These are phyloP conservation scores for Aspergillus proliferans DNA, from an alignment of 2,329 filamentous ascomycete species.

Conservation along the genomic window DNA sequence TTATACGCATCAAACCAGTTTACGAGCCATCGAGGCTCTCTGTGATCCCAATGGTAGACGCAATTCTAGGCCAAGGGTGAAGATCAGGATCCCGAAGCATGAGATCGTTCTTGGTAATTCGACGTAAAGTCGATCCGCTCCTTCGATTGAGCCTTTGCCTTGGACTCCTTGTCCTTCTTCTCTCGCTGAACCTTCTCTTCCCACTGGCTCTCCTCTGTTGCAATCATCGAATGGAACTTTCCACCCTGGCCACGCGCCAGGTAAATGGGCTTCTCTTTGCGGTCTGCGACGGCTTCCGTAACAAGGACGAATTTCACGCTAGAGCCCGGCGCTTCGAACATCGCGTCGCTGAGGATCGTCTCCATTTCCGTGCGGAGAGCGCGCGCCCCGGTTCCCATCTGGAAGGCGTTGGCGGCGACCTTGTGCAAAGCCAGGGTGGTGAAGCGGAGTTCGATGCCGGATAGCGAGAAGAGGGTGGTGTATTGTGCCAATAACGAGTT, in stretches of 20 bases:
- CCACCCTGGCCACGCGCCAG: slow-evolving; percentile 47
- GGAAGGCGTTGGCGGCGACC: slow-evolving; percentile 64
- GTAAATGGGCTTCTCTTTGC: slow-evolving; percentile 51
- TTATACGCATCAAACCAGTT: not conserved
- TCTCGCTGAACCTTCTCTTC: slow-evolving; percentile 35
- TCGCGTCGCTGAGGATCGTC: slow-evolving; percentile 68
- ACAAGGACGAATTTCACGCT: slow-evolving; percentile 66
- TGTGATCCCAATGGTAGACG: too few species aligned
- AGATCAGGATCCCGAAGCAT: slow-evolving; percentile 22
- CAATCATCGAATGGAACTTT: slow-evolving; percentile 46
- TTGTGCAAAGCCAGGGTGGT: slow-evolving; percentile 74
- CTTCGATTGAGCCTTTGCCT: slow-evolving; percentile 3
- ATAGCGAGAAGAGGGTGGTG: slow-evolving; percentile 77
- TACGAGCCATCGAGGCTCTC: too few species aligned
- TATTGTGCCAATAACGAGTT: slow-evolving; percentile 88
- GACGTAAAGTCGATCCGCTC: slow-evolving; percentile 14
- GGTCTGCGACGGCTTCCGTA: slow-evolving; percentile 61
- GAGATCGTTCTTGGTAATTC: slow-evolving; percentile 42
- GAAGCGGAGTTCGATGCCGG: slow-evolving; percentile 69
- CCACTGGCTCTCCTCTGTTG: slow-evolving; percentile 47
- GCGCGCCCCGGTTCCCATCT: slow-evolving; percentile 71
- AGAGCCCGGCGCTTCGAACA: slow-evolving; percentile 68
- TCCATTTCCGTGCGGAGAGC: slow-evolving; percentile 77
- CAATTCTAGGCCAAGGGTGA: not conserved
- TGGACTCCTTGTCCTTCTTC: slow-evolving; percentile 22